Conservation (phyloP, 2,329 filamentous ascomycete genomes). For the Cladophialophora yegresii region DNA sequence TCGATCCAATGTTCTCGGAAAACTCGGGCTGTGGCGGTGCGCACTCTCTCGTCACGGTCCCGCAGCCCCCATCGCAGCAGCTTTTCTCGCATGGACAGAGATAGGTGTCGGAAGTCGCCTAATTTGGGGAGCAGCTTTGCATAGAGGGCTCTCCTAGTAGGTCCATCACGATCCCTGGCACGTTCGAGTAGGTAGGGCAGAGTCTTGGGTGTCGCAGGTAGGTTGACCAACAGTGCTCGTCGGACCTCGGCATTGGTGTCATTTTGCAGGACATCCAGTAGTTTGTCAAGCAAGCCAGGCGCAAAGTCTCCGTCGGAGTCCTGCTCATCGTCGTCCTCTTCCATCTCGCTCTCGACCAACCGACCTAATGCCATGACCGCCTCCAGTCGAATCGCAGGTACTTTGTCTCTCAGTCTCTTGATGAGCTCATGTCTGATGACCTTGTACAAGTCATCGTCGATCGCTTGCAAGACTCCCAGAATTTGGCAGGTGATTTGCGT, state of each 20-base stretch:
- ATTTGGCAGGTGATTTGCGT: slow-evolving; percentile 89
- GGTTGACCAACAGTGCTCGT: slow-evolving; percentile 80
- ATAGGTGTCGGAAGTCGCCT: slow-evolving; percentile 91
- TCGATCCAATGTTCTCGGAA: slow-evolving; percentile 98
- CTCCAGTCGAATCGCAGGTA: slow-evolving; percentile 86
- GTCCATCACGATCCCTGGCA: slow-evolving; percentile 82
- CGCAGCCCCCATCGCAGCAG: slow-evolving; percentile 90
- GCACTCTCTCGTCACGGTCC: slow-evolving; percentile 90
- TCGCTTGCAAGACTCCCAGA: slow-evolving; percentile 86
- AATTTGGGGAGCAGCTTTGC: slow-evolving; percentile 81
- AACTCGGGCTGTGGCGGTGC: slow-evolving; percentile 83
- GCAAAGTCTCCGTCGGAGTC: slow-evolving; percentile 64
- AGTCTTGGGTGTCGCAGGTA: slow-evolving; percentile 81
- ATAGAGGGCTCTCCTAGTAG: slow-evolving; percentile 82
- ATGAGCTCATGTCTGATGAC: slow-evolving; percentile 75
- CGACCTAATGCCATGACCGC: slow-evolving; percentile 87
- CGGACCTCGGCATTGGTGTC: slow-evolving; percentile 93
- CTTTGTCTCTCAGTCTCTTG: slow-evolving; percentile 89
- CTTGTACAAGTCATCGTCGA: slow-evolving; percentile 89
- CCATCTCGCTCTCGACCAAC: slow-evolving; percentile 71
- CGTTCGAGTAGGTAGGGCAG: slow-evolving; percentile 86
- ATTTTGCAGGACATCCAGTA: slow-evolving; percentile 86
- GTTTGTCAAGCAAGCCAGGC: slow-evolving; percentile 74
- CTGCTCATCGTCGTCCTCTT: slow-evolving; percentile 58
- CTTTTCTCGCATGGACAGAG: slow-evolving; percentile 92